Evolutionary conservation across 306 rosid species (phyloP).

Genomic region (Citrullus colocynthis): DNA sequence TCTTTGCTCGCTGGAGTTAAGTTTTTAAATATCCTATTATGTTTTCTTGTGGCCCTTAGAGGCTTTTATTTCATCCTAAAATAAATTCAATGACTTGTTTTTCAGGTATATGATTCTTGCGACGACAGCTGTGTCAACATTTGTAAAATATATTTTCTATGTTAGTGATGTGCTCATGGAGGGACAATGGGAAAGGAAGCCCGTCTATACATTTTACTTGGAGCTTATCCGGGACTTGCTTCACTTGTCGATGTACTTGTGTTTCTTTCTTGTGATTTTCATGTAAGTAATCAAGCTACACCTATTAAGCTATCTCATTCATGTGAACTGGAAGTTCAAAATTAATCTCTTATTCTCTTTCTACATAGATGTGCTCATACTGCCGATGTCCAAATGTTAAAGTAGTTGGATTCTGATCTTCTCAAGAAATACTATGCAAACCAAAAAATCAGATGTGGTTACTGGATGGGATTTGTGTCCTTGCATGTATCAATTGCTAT

Average conservation of each 20-base stretch:
- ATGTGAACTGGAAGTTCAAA: background rate
- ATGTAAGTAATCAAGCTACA: slow-evolving; percentile 46
- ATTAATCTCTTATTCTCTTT: background rate
- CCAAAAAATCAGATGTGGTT: background rate
- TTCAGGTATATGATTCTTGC: slow-evolving; percentile 98
- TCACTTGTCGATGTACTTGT: slow-evolving; percentile 87
- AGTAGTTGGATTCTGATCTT: background rate
- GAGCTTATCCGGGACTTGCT: slow-evolving; percentile 94
- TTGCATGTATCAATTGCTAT: background rate
- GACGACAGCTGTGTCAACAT: slow-evolving; percentile 77
- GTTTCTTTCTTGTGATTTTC: slow-evolving; percentile 92
- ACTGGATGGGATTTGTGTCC: background rate
- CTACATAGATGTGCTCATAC: background rate
- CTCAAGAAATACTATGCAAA: background rate
- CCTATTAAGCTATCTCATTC: background rate
- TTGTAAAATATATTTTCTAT: slow-evolving; percentile 83
- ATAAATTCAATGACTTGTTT: slow-evolving; percentile 14
- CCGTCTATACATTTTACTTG: slow-evolving; percentile 89
- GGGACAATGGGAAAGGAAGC: slow-evolving; percentile 97
- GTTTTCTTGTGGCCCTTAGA: background rate
- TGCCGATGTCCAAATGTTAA: background rate
- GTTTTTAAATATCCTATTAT: background rate
- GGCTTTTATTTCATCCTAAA: background rate
- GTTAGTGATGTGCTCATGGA: slow-evolving; percentile 94
- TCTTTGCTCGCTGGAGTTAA: background rate